These are phyloP conservation scores for Pestalotiopsis sp. DNA, from an alignment of 2,329 filamentous ascomycete species.

Conservation along the genomic window DNA sequence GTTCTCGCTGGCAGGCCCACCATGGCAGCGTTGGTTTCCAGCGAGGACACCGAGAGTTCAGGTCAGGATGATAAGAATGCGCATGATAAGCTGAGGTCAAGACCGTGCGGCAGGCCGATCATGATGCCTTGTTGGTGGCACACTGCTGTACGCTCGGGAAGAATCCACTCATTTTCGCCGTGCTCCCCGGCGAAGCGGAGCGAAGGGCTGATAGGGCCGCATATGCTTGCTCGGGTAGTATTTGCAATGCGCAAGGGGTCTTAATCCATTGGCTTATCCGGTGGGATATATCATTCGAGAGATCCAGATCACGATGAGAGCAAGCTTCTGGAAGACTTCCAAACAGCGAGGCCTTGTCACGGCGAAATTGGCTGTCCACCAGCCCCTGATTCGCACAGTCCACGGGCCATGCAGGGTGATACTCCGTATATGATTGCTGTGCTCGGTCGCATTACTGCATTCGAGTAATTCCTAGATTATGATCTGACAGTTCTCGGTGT, in stretches of 20 bases:
- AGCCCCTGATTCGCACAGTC: background rate
- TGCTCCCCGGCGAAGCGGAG: background rate
- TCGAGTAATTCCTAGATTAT: background rate
- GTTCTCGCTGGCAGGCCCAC: constrained; percentile 1
- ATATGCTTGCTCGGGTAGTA: background rate
- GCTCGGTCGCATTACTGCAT: background rate
- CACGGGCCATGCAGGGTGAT: background rate
- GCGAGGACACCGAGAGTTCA: background rate
- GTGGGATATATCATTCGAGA: background rate
- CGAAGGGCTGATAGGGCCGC: background rate
- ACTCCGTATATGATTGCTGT: background rate
- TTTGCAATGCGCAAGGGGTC: background rate
- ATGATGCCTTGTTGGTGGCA: background rate
- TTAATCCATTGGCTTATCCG: background rate
- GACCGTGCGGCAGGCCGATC: background rate
- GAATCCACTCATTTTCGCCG: background rate
- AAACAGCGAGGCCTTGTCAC: background rate
- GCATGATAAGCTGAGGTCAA: background rate
- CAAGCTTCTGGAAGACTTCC: background rate
- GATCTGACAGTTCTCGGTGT: background rate
- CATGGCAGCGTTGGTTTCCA: constrained; percentile 1
- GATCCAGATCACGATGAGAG: background rate
- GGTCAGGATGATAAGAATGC: background rate
- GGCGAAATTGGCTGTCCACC: background rate
- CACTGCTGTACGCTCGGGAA: background rate